Evolutionary conservation across 805 yeast species (phyloP).

Genomic region (Wickerhamiella azyma): DNA sequence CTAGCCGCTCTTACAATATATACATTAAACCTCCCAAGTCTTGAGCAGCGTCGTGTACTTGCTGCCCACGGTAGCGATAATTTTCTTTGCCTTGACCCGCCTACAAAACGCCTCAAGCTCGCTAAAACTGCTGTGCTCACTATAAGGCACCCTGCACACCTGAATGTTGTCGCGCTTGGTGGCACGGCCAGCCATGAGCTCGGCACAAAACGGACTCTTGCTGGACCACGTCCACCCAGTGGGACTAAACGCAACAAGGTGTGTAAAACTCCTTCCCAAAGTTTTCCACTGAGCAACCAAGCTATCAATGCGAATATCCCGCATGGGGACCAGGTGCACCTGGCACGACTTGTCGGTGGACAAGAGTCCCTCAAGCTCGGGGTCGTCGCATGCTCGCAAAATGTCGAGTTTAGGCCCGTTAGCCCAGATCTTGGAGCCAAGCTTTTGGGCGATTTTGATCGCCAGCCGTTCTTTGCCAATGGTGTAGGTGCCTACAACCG

Average conservation of each 20-base stretch:
- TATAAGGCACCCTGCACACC: conserved; percentile 63
- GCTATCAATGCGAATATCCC: conserved; percentile 30
- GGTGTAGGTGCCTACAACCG: conserved; percentile 74
- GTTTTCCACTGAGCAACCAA: conserved; percentile 38
- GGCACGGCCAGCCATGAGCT: conserved; percentile 24
- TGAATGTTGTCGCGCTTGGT: conserved; percentile 29
- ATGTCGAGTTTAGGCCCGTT: conserved; percentile 35
- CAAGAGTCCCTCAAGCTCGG: conserved; percentile 29
- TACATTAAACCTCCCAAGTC: conserved; percentile 12
- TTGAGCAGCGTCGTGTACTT: conserved; percentile 13
- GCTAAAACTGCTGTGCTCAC: conserved; percentile 84
- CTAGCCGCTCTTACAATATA: background rate
- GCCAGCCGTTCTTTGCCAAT: conserved; percentile 90
- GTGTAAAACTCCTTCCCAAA: conserved; percentile 36
- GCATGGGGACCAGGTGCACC: conserved; percentile 66
- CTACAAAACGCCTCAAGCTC: conserved; percentile 60
- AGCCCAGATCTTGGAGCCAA: conserved; percentile 30
- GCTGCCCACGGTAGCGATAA: conserved; percentile 65
- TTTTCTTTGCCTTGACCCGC: conserved; percentile 34
- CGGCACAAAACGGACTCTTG: conserved; percentile 10
- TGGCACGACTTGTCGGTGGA: conserved; percentile 32
- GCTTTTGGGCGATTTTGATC: conserved; percentile 28
- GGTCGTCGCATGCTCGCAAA: conserved; percentile 34
- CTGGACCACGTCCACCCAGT: conserved; percentile 76
- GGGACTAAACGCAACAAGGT: conserved; percentile 63